Percentiles rank a stretch among this genome's conserved stretches.
These are phyloP conservation scores for Ceratocystis lukuohia DNA, from an alignment of 2,329 filamentous ascomycete genomes.

Conservation along the genomic window DNA sequence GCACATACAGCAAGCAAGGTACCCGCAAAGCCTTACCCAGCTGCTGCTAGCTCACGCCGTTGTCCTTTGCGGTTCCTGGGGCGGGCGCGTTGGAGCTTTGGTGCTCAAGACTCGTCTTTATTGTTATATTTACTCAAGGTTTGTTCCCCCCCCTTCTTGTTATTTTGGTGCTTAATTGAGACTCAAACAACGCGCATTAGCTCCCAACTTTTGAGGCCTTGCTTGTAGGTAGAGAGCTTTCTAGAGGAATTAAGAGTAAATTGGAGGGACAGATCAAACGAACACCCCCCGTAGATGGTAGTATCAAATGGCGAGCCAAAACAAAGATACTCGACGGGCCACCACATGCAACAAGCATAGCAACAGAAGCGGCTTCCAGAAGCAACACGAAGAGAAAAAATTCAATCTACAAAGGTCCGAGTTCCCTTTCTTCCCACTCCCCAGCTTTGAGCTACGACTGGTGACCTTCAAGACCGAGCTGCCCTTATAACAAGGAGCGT, in stretches of 20 bases:
- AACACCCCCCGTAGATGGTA: neutral
- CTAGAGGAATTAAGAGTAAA: neutral
- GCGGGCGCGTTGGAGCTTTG: neutral
- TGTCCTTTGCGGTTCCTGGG: slow-evolving; percentile 12
- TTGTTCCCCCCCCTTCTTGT: neutral
- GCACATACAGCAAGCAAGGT: neutral
- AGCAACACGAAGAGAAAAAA: neutral
- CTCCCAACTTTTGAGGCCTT: slow-evolving; percentile 1
- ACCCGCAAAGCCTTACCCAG: neutral
- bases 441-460: neutral
- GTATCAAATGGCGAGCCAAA: too few species aligned
- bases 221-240: neutral
- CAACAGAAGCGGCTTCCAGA: neutral
- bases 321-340: neutral
- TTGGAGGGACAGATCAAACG: neutral
- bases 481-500: neutral
- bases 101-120: neutral
- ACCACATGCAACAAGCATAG: neutral
- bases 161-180: neutral
- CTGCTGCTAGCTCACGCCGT: neutral
- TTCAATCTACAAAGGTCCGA: slow-evolving; percentile 1
- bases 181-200: neutral
- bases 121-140: too few species aligned
- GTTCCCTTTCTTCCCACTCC: neutral
- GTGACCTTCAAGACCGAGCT: neutral